Evolutionary conservation across 2,329 filamentous ascomycete species (phyloP), one percentile per base, ranked within the genome.

Genomic region (Ceratocystis destructans): DNA sequence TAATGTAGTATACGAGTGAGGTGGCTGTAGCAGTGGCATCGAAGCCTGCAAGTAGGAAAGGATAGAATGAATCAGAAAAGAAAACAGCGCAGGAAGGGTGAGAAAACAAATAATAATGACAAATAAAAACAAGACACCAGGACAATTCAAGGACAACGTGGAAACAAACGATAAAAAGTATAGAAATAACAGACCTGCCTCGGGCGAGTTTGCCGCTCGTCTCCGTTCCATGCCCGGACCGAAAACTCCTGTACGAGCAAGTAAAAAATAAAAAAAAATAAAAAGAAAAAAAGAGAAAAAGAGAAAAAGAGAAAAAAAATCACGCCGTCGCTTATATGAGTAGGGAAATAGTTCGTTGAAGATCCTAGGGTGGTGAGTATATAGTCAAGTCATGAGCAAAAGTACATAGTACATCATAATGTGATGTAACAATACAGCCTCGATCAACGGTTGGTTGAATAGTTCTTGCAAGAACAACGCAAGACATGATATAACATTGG

Each of bases 301-400:
- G 28, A 22, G 28, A 57, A 31, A 22, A 20, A 17, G 3, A 17
- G 33, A 31, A 22, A 20, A 17, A 7, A 17, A 33, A 57, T 57
- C 53, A 57, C 31, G 53, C 53, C 53, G 53, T 57, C 53, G 53
- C 53, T 57, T 57, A 28, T 33, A 33, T 57, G 10, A 57, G 28
- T 22, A 33, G 53, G 53, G 53, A 25, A 57, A 57, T 57, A 28
- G 53, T 57, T 57, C 53, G 53, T 57, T 57, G 53, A 57, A 57
- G 53, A 57, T 57, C 53, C 53, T 57, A 22, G 53, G 53, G 53
- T 57, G 31, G 53, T 57, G 53, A 57, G 53, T 57, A 57, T 50
- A 33, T 22, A 31, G 53, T 57, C 22, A 57, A 57, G 53, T 17
- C 25, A 57, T 57, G 17, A 57, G 28, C 12, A 57, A 41, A 41